Evolutionary conservation across 1,284 basidiomycete genomes (phyloP), one percentile per base, ranked within the genome.

Genomic region (Apiotrichum brassicae): DNA sequence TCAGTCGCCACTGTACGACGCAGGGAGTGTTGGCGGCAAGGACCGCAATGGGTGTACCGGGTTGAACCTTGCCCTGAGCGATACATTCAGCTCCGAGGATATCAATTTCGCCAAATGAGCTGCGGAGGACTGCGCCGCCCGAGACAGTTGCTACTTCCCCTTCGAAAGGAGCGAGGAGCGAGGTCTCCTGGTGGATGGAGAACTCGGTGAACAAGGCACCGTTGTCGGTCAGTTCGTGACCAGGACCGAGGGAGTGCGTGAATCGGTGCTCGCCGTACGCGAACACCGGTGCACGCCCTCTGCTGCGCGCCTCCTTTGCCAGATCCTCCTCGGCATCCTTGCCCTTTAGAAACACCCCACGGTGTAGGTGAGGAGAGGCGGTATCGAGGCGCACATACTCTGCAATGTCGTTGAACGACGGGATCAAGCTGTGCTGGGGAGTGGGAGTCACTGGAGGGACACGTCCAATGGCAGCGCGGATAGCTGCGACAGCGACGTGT

Each of bases 191-290:
- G 3, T 25, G 19, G 2, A 51, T n/a, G 19, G n/a, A 22, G 16
- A 46, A 1, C 6, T 35, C 22, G 6, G 45, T 34, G 19, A 43
- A 34, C 8, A 51, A 30, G 5, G 50, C 33, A 1, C 39, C 30
- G 14, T 25, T 47, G 3, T 12, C 25, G 1, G 50, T 44, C 7
- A n/a, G 23, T 1, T 38, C 19, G 14, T 9, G 4, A 3, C 50
- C 41, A 0, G 50, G 40, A 2, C 9, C 9, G 2, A 12, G 4
- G 2, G 28, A 22, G 11, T 40, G 44, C 14, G 50, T 47, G 11
- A 51, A 30, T 0, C 50, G 39, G 23, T 36, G 41, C 33, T 51
- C 50, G 35, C 40, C 45, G 16, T 47, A 51, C 4, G 40, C 44
- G 14, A 51, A 46, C 8, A 42, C 39, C 4, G 49, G 23, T 1